phyloP scores from a whole-genome alignment of 352 stramenopile genomes.

The Pythium rishiriense region DNA sequence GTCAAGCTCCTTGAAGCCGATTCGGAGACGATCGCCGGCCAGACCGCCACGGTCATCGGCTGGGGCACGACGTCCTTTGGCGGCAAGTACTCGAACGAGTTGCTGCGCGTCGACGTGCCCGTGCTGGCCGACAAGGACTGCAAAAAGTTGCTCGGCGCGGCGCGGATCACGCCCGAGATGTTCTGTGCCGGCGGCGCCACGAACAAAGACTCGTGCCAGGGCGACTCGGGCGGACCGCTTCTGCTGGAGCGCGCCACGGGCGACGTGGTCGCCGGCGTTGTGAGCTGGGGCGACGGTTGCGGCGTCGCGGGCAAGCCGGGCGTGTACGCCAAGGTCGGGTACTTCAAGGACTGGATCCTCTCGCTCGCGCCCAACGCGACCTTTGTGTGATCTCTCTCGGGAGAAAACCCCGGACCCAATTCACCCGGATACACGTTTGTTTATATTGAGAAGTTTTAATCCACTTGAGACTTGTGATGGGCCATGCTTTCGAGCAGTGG shows the following conservation, averaged over 20 bases:
- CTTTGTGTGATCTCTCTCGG: background rate
- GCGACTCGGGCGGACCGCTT: constrained; percentile 50
- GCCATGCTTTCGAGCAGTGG: too few species aligned
- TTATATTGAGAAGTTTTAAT: too few species aligned
- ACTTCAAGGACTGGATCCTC: constrained; percentile 46
- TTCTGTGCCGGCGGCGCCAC: constrained; percentile 43
- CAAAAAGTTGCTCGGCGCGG: too few species aligned
- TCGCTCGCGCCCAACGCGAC: constrained; percentile 19
- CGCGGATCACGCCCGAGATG: constrained; percentile 48
- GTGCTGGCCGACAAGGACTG: constrained; percentile 40
- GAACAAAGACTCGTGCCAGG: constrained; percentile 46
- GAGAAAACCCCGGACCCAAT: too few species aligned
- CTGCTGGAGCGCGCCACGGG: constrained; percentile 32
- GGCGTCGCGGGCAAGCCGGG: constrained; percentile 44
- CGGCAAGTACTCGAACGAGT: constrained; percentile 26
- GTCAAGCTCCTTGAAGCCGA: background rate
- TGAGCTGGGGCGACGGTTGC: constrained; percentile 57
- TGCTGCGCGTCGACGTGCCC: constrained; percentile 40
- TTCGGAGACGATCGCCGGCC: background rate
- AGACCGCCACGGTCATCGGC: constrained; percentile 33
- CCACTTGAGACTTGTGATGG: too few species aligned
- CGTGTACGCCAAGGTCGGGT: constrained; percentile 50
- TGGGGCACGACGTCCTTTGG: constrained; percentile 28
- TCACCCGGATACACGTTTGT: too few species aligned
- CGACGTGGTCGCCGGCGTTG: constrained; percentile 47